Evolutionary conservation across 306 rosid genomes (phyloP).

Genomic region (Echinosophora koreensis): DNA sequence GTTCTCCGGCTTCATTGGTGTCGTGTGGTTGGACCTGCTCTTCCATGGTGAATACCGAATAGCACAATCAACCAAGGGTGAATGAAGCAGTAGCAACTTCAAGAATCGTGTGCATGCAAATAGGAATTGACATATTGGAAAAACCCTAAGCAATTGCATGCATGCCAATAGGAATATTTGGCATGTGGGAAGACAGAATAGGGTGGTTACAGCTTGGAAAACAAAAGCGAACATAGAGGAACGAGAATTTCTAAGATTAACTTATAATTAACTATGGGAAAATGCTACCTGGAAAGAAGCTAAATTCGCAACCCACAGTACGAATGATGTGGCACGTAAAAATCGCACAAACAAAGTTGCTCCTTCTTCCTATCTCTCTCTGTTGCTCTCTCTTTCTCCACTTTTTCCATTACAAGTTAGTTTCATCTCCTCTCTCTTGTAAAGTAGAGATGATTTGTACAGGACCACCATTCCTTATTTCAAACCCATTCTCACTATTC

Average conservation of each 20-base stretch:
- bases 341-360: too few relatives aligned
- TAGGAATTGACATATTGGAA: not conserved
- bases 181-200: not conserved
- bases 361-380: too few relatives aligned
- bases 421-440: too few relatives aligned
- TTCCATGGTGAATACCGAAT: constrained; percentile 54
- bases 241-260: not conserved
- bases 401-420: too few relatives aligned
- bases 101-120: not conserved
- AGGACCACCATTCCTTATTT: too few relatives aligned
- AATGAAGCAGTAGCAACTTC: not conserved
- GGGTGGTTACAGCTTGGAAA: constrained; percentile 6
- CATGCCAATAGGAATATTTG: not conserved
- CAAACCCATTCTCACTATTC: too few relatives aligned
- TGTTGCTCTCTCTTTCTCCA: too few relatives aligned
- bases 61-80: constrained; percentile 21
- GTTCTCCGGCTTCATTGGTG: not conserved
- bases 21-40: constrained; percentile 43
- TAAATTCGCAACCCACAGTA: too few relatives aligned
- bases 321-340: too few relatives aligned
- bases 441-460: too few relatives aligned
- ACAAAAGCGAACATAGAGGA: not conserved
- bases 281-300: too few relatives aligned
- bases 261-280: too few relatives aligned
- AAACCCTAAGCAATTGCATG: not conserved